phyloP scores from a whole-genome alignment of 2,329 filamentous ascomycete species.

The Nemania serpens region DNA sequence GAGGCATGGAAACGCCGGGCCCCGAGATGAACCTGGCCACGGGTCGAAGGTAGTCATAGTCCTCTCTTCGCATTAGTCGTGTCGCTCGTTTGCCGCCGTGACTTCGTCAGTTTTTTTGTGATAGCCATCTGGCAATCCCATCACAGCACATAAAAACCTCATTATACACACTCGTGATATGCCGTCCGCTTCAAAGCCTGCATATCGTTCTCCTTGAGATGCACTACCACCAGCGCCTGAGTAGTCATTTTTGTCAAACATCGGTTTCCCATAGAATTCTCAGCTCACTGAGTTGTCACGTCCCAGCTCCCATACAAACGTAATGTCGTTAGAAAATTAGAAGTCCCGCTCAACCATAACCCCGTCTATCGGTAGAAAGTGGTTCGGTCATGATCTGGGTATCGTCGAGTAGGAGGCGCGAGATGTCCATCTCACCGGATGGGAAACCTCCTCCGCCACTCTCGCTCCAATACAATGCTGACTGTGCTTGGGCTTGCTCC shows the following conservation, averaged over 20 bases:
- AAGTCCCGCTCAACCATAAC: conserved; percentile 33
- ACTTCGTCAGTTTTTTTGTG: conserved; percentile 1
- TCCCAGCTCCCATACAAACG: neutral
- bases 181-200: neutral
- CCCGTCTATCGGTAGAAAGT: conserved; percentile 35
- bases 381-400: conserved; percentile 39
- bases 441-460: conserved; percentile 43
- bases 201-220: neutral
- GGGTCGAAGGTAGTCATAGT: conserved; percentile 6
- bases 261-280: neutral
- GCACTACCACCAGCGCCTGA: neutral
- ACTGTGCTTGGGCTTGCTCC: conserved; percentile 44
- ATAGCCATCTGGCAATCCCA: neutral
- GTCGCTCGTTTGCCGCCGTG: neutral
- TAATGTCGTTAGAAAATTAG: neutral
- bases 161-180: conserved; percentile 16
- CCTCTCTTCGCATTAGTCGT: conserved; percentile 1
- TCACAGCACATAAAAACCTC: conserved; percentile 12
- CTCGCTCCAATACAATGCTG: conserved; percentile 53
- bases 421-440: conserved; percentile 65
- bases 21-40: conserved; percentile 15
- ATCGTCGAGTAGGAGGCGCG: conserved; percentile 63
- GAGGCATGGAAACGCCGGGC: conserved; percentile 32
- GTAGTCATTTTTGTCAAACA: neutral
- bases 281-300: neutral